phyloP scores from a whole-genome alignment of 2,329 filamentous ascomycete species.

The Paecilomyces sp. region DNA sequence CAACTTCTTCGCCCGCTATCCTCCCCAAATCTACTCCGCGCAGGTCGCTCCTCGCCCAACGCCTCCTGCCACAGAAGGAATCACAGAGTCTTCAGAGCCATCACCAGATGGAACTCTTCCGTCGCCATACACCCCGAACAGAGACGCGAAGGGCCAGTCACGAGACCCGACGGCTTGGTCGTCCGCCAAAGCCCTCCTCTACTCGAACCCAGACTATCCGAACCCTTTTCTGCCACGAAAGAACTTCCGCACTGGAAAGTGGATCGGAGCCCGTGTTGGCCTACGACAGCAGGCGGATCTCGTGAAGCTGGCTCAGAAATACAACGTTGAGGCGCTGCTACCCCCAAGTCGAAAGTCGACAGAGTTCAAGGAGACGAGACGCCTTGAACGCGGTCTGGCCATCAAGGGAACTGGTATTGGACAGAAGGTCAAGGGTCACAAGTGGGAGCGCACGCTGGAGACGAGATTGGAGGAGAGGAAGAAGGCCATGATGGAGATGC shows the following conservation, averaged over 20 bases:
- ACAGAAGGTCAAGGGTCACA: constrained; percentile 90
- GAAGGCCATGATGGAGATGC: constrained; percentile 93
- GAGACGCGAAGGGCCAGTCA: constrained; percentile 35
- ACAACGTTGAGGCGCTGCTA: constrained; percentile 74
- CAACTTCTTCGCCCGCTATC: constrained; percentile 85
- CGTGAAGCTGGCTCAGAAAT: constrained; percentile 71
- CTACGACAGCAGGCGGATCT: constrained; percentile 84
- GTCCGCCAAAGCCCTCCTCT: constrained; percentile 25
- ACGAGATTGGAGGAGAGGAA: constrained; percentile 77
- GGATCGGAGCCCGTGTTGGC: constrained; percentile 77
- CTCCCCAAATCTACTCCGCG: constrained; percentile 53
- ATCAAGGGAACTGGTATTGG: constrained; percentile 92
- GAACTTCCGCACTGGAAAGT: constrained; percentile 70
- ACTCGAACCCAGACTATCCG: constrained; percentile 41
- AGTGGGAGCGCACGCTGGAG: constrained; percentile 81
- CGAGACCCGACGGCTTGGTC: constrained; percentile 22
- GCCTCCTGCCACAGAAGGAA: constrained; percentile 17
- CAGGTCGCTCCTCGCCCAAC: constrained; percentile 21
- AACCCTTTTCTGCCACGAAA: constrained; percentile 80
- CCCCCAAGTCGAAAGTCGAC: constrained; percentile 71
- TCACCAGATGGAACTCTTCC: constrained; percentile 13
- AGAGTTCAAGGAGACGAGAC: constrained; percentile 57
- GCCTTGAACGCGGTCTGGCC: constrained; percentile 70
- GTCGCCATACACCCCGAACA: constrained; percentile 33
- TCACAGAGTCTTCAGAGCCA: constrained; percentile 42